These are phyloP conservation scores for Trypanosoma lewisi DNA, from an alignment of 208 protist genomes.

Conservation along the genomic window DNA sequence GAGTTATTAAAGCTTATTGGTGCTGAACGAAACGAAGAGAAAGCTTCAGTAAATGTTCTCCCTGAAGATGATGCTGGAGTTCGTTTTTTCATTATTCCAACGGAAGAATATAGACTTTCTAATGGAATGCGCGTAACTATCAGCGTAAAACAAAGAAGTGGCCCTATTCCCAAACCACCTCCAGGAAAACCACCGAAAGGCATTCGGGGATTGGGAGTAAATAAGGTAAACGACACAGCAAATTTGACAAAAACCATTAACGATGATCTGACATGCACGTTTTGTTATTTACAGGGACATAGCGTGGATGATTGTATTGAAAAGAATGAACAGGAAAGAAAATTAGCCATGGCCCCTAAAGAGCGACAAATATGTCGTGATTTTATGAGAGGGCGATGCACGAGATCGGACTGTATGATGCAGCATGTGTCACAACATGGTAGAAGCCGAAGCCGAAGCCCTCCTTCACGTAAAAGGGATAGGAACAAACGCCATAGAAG, in stretches of 20 bases:
- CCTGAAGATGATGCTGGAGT: slow-evolving; percentile 23
- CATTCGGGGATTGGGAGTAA: slow-evolving; percentile 19
- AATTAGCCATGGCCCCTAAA: slow-evolving; percentile 14
- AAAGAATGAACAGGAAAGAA: slow-evolving; percentile 29
- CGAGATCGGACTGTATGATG: slow-evolving; percentile 27
- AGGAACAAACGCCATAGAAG: slow-evolving; percentile 12
- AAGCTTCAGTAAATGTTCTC: slow-evolving; percentile 8
- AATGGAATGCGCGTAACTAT: slow-evolving; percentile 58
- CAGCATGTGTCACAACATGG: slow-evolving; percentile 5
- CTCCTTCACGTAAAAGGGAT: slow-evolving; percentile 14
- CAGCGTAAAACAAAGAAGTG: slow-evolving; percentile 54
- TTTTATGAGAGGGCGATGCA: slow-evolving; percentile 29
- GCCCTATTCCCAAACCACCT: slow-evolving; percentile 59
- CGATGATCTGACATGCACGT: slow-evolving; percentile 20
- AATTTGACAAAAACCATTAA: slow-evolving; percentile 7
- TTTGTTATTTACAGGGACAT: slow-evolving; percentile 20
- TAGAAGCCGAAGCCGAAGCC: slow-evolving; percentile 17
- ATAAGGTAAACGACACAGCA: slow-evolving; percentile 1
- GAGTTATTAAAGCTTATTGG: slow-evolving; percentile 73
- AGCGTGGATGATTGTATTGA: slow-evolving; percentile 18
- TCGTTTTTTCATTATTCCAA: slow-evolving; percentile 47
- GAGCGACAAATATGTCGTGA: slow-evolving; percentile 31
- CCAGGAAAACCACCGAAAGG: slow-evolving; percentile 55
- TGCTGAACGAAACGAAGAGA: slow-evolving; percentile 24
- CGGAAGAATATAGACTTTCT: slow-evolving; percentile 74